These are phyloP conservation scores for Lentithecium fluviatile DNA, from an alignment of 495 filamentous ascomycete species.

Conservation along the genomic window DNA sequence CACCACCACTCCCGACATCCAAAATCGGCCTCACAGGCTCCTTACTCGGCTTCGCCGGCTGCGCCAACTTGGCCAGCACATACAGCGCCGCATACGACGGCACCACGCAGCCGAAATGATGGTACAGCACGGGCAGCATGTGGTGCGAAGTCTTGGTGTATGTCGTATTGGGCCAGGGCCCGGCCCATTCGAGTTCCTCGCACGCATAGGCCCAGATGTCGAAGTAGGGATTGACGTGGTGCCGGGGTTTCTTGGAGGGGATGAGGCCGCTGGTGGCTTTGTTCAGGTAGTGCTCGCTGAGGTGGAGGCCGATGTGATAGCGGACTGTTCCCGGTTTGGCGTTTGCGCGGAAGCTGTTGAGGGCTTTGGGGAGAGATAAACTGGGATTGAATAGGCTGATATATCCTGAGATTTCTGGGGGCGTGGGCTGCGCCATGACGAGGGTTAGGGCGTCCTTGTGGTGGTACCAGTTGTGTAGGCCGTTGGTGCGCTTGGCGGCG, in stretches of 20 bases:
- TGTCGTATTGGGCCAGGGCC: constrained; percentile 46
- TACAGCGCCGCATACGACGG: constrained; percentile 56
- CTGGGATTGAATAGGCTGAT: constrained; percentile 56
- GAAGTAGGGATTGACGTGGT: constrained; percentile 58
- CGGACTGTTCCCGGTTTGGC: constrained; percentile 59
- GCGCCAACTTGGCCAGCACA: constrained; percentile 50
- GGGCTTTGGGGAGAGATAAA: constrained; percentile 51
- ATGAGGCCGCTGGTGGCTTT: constrained; percentile 34
- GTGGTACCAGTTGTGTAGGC: constrained; percentile 48
- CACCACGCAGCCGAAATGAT: constrained; percentile 64
- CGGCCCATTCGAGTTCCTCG: constrained; percentile 53
- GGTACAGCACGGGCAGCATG: constrained; percentile 62
- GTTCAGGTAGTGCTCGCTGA: constrained; percentile 41
- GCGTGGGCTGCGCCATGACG: constrained; percentile 46
- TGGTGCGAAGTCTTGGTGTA: constrained; percentile 51
- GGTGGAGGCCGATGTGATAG: constrained; percentile 49
- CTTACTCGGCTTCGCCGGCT: constrained; percentile 20
- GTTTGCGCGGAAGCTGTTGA: constrained; percentile 55
- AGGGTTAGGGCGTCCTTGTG: too few species aligned
- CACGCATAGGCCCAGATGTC: constrained; percentile 55
- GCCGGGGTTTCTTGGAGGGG: constrained; percentile 13
- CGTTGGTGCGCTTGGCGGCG: constrained; percentile 46
- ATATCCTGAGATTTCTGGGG: constrained; percentile 56
- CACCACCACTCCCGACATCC: constrained; percentile 60
- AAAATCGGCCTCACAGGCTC: constrained; percentile 43